These are phyloP conservation scores for Volvox carteri DNA, from an alignment of 163 green algal species.

Conservation along the genomic window DNA sequence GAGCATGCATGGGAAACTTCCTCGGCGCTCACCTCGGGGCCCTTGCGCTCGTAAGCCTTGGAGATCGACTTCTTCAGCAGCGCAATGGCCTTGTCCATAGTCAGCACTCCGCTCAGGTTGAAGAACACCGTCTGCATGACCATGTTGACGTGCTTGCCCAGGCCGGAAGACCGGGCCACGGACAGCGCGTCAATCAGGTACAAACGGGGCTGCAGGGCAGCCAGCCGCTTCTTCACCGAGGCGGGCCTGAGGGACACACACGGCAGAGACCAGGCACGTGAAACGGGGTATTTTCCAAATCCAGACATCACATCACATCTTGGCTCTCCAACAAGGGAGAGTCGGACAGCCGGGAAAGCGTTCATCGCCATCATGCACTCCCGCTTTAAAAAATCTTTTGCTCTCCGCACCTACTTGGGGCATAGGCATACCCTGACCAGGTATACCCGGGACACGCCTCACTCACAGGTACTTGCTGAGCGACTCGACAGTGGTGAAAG, in stretches of 20 bases:
- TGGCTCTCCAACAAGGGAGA: too few species aligned
- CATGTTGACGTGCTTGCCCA: slow-evolving; percentile 80
- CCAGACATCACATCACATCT: too few species aligned
- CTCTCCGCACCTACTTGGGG: too few species aligned
- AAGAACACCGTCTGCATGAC: slow-evolving; percentile 75
- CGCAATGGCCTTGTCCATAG: slow-evolving; percentile 68
- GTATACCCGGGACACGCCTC: too few species aligned
- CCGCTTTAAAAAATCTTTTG: too few species aligned
- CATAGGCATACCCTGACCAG: too few species aligned
- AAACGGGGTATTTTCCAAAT: too few species aligned
- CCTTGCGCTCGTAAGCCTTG: slow-evolving; percentile 80
- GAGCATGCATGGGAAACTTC: too few species aligned
- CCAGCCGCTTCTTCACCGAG: slow-evolving; percentile 58
- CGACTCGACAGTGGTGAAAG: slow-evolving; percentile 61
- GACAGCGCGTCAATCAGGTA: slow-evolving; percentile 66
- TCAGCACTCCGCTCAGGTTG: slow-evolving; percentile 59
- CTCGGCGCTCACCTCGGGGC: too few species aligned
- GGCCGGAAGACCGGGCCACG: slow-evolving; percentile 62
- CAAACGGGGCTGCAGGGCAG: slow-evolving; percentile 48
- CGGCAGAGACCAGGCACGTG: too few species aligned
- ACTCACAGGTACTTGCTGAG: slow-evolving; percentile 50
- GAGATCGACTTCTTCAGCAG: slow-evolving; percentile 76
- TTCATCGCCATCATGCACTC: too few species aligned
- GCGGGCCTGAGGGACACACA: slow-evolving; percentile 62
- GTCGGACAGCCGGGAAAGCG: too few species aligned